These are phyloP conservation scores for Metarhizium anisopliae DNA, from an alignment of 2,329 filamentous ascomycete genomes.

Conservation along the genomic window DNA sequence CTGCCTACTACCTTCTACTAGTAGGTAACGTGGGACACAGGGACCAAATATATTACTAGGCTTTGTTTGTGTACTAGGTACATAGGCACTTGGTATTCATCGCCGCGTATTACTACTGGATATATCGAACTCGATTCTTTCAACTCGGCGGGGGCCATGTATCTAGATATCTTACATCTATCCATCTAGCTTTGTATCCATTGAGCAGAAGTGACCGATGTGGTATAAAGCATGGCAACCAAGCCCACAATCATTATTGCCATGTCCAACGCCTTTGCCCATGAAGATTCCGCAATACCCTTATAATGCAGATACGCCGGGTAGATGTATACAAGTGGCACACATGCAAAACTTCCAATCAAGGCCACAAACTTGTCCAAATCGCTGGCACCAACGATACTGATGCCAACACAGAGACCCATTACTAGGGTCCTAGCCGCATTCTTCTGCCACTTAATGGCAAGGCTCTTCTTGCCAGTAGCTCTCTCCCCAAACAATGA, in stretches of 20 bases:
- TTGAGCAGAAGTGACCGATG: slow-evolving; percentile 43
- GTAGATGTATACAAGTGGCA: slow-evolving; percentile 70
- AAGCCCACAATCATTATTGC: slow-evolving; percentile 53
- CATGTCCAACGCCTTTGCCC: slow-evolving; percentile 50
- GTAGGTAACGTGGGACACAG: too few relatives aligned
- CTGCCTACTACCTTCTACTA: too few relatives aligned
- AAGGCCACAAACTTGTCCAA: slow-evolving; percentile 67
- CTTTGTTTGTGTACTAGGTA: too few relatives aligned
- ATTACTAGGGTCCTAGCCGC: slow-evolving; percentile 50
- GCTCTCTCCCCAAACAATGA: slow-evolving; percentile 58
- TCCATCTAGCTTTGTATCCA: slow-evolving; percentile 17
- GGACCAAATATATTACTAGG: too few relatives aligned
- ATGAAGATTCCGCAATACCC: slow-evolving; percentile 49
- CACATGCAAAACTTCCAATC: slow-evolving; percentile 65
- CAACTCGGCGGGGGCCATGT: too few relatives aligned
- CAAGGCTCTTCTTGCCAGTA: slow-evolving; percentile 50
- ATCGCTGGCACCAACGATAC: slow-evolving; percentile 56
- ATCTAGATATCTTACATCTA: too few relatives aligned
- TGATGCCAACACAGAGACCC: slow-evolving; percentile 48
- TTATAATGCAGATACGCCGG: slow-evolving; percentile 63
- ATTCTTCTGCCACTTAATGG: slow-evolving; percentile 73
- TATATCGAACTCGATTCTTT: too few relatives aligned
- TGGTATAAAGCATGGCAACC: slow-evolving; percentile 64
- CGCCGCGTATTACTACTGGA: too few relatives aligned
- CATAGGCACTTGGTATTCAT: too few relatives aligned